Base-by-base conservation (phyloP, 2,329 filamentous ascomycete genomes). In the Trichoderma breve region DNA sequence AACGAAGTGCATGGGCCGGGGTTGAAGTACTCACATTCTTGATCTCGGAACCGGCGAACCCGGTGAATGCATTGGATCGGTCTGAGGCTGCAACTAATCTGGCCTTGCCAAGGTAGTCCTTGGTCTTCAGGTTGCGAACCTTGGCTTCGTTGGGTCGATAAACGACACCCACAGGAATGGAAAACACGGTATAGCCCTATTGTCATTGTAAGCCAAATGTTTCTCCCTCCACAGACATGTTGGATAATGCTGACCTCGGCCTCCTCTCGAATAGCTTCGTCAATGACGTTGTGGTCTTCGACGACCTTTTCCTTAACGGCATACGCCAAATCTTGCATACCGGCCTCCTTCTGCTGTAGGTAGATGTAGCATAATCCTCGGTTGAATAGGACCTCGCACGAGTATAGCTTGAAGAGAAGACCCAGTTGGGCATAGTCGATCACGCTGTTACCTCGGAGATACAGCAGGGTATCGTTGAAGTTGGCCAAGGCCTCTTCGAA, bases 341-440 rank as follows among this genome's bases (percentile, higher is more conserved):
- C 96, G 1, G 92, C 90, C 14, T 97, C 93, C 81, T 92, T 93
- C 82, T 98, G 94, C 79, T 97, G 93, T 34, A 98, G 87, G 80
- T 98, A 98, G 78, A 98, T 97, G 83, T 98, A 98, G 84, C 96
- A 98, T 72, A 99, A 86, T 72, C 96, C 96, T 68, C 96, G 91
- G 82, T 99, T 99, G 86, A 99, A 99, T 30, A 99, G 86, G 3
- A 98, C 95, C 79, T 99, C 96, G 83, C 96, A 99, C 1, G 96
- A 98, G 82, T 95, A 98, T 12, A 99, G 86, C 82, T 97, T 97
- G 86, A 98, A 99, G 72, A 97, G 92, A 58, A 99, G 88, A 24
- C 96, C 96, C 63, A 99, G 83, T 81, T 99, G 96, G 73, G 97
- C 94, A 82, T 99, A 99, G 82, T 99, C 95, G 82, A 99, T 99